A percentile compares a stretch with the other conserved stretches of the same genome.
These are phyloP conservation scores for Verticillium nubilum DNA, from an alignment of 2,329 filamentous ascomycete genomes.

Conservation along the genomic window DNA sequence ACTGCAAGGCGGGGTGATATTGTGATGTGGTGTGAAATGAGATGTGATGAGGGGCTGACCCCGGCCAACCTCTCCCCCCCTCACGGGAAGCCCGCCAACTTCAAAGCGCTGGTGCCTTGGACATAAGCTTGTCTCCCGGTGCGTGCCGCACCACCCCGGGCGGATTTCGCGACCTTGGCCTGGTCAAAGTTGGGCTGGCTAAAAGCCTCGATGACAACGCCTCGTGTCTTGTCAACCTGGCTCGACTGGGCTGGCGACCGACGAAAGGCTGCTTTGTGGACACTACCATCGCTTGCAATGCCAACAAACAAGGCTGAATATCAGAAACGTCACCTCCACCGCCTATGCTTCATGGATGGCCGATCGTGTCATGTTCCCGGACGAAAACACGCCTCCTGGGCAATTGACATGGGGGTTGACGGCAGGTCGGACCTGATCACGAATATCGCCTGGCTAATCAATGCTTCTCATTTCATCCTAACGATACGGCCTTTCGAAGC, in stretches of 20 bases:
- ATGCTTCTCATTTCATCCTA: no score
- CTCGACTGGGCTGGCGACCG: neutral
- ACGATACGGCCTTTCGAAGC: neutral
- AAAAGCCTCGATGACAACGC: neutral
- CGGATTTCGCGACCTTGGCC: neutral
- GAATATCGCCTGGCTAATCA: no score
- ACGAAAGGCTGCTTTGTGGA: neutral
- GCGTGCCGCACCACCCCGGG: neutral
- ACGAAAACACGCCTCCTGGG: neutral
- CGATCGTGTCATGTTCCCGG: neutral
- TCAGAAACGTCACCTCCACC: neutral
- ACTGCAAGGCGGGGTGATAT: slow-evolving; percentile 1
- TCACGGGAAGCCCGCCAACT: neutral
- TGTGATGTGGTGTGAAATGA: slow-evolving; percentile 8
- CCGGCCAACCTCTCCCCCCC: neutral
- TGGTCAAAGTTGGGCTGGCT: neutral
- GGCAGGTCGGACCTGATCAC: neutral
- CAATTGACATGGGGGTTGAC: neutral
- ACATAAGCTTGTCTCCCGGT: neutral
- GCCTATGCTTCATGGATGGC: neutral
- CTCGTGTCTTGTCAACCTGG: neutral
- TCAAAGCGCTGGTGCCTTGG: neutral
- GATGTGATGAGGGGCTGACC: slow-evolving; percentile 4
- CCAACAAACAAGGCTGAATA: neutral
- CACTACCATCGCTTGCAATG: neutral